Evolutionary conservation across 1,139 yeast genomes (phyloP).

Genomic region (Debaryomyces sp.): DNA sequence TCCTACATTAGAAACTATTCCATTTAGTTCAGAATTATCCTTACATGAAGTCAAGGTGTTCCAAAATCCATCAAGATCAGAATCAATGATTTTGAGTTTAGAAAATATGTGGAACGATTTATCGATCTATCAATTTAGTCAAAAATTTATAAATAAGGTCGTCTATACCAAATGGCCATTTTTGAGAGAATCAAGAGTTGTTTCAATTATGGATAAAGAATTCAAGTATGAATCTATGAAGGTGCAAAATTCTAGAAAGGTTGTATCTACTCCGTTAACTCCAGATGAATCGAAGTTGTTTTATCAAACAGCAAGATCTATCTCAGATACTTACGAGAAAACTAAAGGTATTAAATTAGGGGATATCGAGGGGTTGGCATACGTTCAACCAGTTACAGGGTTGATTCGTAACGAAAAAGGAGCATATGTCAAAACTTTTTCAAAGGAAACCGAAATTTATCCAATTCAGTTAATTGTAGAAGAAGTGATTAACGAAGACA

Average conservation of each 20-base stretch:
- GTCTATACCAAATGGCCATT: conserved; percentile 90
- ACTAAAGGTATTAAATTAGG: conserved; percentile 64
- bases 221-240: conserved; percentile 46
- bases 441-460: conserved; percentile 54
- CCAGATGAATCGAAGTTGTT: conserved; percentile 46
- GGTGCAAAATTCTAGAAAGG: conserved; percentile 33
- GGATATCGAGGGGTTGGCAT: conserved; percentile 58
- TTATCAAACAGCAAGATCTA: conserved; percentile 30
- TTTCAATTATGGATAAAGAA: conserved; percentile 61
- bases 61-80: conserved; percentile 83
- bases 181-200: conserved; percentile 75
- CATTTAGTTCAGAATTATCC: conserved; percentile 54
- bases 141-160: conserved; percentile 57
- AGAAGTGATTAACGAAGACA: conserved; percentile 71
- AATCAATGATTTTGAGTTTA: conserved; percentile 71
- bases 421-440: conserved; percentile 71
- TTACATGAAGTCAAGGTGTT: conserved; percentile 74
- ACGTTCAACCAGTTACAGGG: conserved; percentile 79
- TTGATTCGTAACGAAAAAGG: conserved; percentile 71
- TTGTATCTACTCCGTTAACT: conserved; percentile 42
- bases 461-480: conserved; percentile 85
- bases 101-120: conserved; percentile 52
- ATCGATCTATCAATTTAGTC: conserved; percentile 60
- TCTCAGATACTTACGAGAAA: conserved; percentile 43
- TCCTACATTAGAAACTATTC: conserved; percentile 76